phyloP scores from a whole-genome alignment of 1,284 basidiomycete genomes.

The Baeospora myosura region DNA sequence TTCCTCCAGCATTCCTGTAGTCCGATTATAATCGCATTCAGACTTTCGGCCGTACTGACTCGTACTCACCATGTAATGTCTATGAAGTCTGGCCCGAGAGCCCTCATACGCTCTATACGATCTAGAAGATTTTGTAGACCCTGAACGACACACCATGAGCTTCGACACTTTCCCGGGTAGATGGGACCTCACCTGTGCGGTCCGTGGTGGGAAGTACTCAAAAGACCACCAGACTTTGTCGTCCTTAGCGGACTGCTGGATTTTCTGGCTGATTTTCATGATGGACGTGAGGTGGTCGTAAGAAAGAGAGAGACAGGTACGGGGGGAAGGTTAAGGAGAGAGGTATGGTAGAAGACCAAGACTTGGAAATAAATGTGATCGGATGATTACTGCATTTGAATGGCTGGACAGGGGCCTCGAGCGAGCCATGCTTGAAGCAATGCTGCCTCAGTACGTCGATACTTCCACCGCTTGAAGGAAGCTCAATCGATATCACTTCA shows the following conservation, averaged over 20 bases:
- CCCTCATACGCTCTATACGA: constrained; percentile 96
- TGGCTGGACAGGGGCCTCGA: too few species aligned
- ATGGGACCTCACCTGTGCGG: constrained; percentile 67
- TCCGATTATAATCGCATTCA: constrained; percentile 10
- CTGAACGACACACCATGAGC: constrained; percentile 30
- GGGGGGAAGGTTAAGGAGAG: constrained; percentile 11
- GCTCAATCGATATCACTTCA: too few species aligned
- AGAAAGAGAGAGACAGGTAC: constrained; percentile 13
- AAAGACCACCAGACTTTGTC: constrained; percentile 91
- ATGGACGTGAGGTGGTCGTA: constrained; percentile 13
- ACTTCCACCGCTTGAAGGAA: too few species aligned
- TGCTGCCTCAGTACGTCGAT: too few species aligned
- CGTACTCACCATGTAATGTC: constrained; percentile 87
- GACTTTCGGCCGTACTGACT: constrained; percentile 1
- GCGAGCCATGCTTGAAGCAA: too few species aligned
- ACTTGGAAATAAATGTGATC: not conserved
- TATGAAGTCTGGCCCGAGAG: constrained; percentile 93
- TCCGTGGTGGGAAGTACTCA: constrained; percentile 94
- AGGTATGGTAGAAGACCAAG: constrained; percentile 2
- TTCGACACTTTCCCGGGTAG: constrained; percentile 1
- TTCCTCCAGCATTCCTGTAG: constrained; percentile 87
- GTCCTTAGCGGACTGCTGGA: constrained; percentile 75
- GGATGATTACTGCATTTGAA: not conserved
- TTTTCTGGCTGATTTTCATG: constrained; percentile 92
- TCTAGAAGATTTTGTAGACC: constrained; percentile 92